Percentiles rank a stretch among this genome's conserved stretches.
These are phyloP conservation scores for Nothophaeocryptopus gaeumannii DNA, from an alignment of 2,329 filamentous ascomycete species.

Conservation along the genomic window DNA sequence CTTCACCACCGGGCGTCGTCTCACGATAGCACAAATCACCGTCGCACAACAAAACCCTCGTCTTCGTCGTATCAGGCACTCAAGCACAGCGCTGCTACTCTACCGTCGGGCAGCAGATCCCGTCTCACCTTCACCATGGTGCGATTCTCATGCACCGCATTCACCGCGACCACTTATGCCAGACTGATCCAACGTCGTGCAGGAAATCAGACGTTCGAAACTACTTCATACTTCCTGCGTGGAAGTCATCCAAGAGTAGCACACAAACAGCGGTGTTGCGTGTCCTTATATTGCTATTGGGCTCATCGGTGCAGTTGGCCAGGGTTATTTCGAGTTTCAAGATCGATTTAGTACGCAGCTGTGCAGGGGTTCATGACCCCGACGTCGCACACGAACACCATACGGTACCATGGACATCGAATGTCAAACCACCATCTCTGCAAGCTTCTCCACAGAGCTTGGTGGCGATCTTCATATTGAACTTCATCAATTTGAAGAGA, in stretches of 20 bases:
- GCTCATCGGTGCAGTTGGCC: too few relatives aligned
- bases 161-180: too few relatives aligned
- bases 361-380: too few relatives aligned
- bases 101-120: not conserved
- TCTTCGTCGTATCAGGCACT: not conserved
- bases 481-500: too few relatives aligned
- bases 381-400: too few relatives aligned
- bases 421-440: too few relatives aligned
- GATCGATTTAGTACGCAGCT: too few relatives aligned
- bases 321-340: too few relatives aligned
- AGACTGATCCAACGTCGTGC: not conserved
- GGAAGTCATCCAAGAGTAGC: not conserved
- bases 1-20: not conserved
- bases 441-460: too few relatives aligned
- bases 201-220: not conserved
- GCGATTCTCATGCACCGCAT: too few relatives aligned
- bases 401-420: too few relatives aligned
- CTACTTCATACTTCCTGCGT: not conserved
- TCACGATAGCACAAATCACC: not conserved
- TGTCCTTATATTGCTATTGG: not conserved
- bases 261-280: conserved; percentile 1
- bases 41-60: not conserved
- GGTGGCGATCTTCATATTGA: too few relatives aligned
- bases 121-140: not conserved
- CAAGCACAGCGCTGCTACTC: not conserved